A percentile compares a stretch with the other conserved stretches of the same genome.
These are phyloP conservation scores for Metschnikowia henanensis DNA, from an alignment of 805 yeast genomes.

Conservation along the genomic window DNA sequence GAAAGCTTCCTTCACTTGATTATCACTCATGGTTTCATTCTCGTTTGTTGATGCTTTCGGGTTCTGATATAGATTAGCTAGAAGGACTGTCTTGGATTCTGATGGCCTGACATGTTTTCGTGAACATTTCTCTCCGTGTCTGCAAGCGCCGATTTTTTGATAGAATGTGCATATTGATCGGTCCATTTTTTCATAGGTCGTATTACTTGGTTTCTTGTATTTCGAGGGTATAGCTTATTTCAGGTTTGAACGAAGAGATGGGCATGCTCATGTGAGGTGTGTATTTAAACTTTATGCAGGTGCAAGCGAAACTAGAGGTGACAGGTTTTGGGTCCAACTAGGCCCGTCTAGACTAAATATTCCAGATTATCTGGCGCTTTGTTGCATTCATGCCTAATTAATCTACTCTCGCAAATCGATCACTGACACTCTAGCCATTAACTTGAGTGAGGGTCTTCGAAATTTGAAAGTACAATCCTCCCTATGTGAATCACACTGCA, in stretches of 20 bases:
- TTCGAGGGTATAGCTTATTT: too few species aligned
- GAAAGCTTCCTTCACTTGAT: slow-evolving; percentile 46
- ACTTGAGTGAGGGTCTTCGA: neutral
- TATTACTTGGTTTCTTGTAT: neutral
- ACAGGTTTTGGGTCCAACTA: too few species aligned
- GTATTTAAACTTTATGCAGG: neutral
- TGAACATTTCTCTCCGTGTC: slow-evolving; percentile 89
- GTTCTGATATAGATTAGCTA: slow-evolving; percentile 63
- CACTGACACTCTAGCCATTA: neutral
- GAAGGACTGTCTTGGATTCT: slow-evolving; percentile 61
- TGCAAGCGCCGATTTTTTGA: slow-evolving; percentile 84
- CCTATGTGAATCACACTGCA: too few species aligned
- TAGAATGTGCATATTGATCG: slow-evolving; percentile 54
- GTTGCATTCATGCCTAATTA: too few species aligned
- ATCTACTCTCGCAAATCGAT: too few species aligned
- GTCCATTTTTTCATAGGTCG: slow-evolving; percentile 9
- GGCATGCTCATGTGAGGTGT: neutral
- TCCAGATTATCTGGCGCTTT: too few species aligned
- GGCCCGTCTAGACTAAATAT: too few species aligned
- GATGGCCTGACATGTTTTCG: slow-evolving; percentile 69
- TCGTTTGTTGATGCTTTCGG: slow-evolving; percentile 46
- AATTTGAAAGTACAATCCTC: too few species aligned
- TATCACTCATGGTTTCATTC: slow-evolving; percentile 31
- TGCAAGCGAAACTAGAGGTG: too few species aligned
- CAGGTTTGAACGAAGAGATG: too few species aligned